A percentile compares a stretch with the other conserved stretches of the same genome.
Evolutionary conservation across 257 asterid species (phyloP).

Genomic region (Solanum ossicruentum): DNA sequence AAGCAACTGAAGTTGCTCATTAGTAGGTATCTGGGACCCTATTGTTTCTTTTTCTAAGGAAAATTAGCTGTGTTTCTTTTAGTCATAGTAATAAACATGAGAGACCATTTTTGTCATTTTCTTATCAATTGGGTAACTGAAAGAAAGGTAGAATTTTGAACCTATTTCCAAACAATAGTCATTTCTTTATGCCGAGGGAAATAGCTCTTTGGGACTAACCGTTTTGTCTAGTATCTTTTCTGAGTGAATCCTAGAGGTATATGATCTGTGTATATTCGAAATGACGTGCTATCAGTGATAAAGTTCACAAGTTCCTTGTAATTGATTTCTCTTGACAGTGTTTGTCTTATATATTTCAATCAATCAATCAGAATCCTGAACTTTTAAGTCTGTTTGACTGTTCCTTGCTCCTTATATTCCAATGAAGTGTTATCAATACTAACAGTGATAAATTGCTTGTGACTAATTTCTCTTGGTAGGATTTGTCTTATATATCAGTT

Average conservation of each 20-base stretch:
- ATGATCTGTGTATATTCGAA: neutral
- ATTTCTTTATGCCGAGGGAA: neutral
- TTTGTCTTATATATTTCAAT: neutral
- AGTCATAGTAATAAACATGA: neutral
- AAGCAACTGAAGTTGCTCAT: slow-evolving; percentile 88
- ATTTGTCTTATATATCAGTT: neutral
- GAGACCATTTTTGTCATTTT: too few relatives aligned
- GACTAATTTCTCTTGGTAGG: neutral
- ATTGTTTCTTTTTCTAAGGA: neutral
- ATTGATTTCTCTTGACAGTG: neutral
- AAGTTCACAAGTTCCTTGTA: neutral
- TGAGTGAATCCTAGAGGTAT: neutral
- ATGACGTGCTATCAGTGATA: neutral
- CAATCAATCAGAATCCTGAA: neutral
- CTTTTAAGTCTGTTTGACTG: neutral
- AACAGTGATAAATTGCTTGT: neutral
- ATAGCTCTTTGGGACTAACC: neutral
- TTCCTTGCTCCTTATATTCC: neutral
- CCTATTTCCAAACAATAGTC: too few relatives aligned
- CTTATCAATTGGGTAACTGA: too few relatives aligned
- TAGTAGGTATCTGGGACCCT: slow-evolving; percentile 34
- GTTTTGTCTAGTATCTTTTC: neutral
- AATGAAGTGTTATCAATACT: neutral
- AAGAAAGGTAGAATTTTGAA: too few relatives aligned
- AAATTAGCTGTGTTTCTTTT: neutral